phyloP scores from a whole-genome alignment of 768 basidiomycete genomes.

The Podaxis carcinomalis region DNA sequence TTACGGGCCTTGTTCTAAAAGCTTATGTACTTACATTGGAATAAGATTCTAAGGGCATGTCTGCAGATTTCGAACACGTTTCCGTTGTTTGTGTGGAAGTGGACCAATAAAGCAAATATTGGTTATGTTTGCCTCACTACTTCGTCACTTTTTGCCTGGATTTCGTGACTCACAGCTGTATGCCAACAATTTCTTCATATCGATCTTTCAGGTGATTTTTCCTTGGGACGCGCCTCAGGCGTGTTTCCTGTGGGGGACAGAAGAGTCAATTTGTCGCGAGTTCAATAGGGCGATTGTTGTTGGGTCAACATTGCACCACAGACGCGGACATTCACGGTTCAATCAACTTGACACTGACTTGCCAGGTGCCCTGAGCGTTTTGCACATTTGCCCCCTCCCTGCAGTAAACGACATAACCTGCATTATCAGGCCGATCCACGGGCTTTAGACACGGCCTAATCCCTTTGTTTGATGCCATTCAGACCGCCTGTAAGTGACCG shows the following conservation, averaged over 20 bases:
- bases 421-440: background rate
- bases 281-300: background rate
- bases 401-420: background rate
- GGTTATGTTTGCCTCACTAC: conserved; percentile 10
- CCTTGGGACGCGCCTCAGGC: background rate
- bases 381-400: background rate
- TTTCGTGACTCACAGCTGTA: conserved; percentile 8
- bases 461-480: background rate
- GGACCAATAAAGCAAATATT: conserved; percentile 10
- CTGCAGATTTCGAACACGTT: conserved; percentile 1
- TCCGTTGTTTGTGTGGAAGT: conserved; percentile 8
- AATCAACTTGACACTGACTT: conserved; percentile 8
- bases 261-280: background rate
- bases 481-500: background rate
- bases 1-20: background rate
- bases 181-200: conserved; percentile 1
- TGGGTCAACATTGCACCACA: conserved; percentile 9
- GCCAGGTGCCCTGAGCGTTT: conserved; percentile 5
- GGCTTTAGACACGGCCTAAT: background rate
- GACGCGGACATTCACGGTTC: background rate
- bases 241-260: background rate
- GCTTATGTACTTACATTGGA: background rate
- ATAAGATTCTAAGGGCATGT: background rate
- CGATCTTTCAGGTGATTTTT: background rate
- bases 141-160: background rate